A percentile compares a stretch with the other conserved stretches of the same genome.
phyloP scores from a whole-genome alignment of 2,329 filamentous ascomycete genomes.

The Fusarium zealandicum region DNA sequence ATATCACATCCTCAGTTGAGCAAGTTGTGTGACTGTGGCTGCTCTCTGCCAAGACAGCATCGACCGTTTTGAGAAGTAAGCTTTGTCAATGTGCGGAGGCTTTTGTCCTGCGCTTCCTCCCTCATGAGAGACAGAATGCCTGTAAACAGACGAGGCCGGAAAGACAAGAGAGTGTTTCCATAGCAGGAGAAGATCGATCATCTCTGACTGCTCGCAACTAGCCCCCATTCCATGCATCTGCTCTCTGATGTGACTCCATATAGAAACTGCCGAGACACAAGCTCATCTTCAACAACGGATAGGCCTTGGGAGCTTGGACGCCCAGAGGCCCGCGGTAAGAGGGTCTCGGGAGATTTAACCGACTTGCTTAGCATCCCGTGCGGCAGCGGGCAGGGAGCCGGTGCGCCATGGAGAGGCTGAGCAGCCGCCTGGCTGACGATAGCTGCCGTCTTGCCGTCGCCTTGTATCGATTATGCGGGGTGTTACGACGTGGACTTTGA shows the following conservation, averaged over 20 bases:
- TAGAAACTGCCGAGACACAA: neutral
- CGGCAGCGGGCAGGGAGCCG: neutral
- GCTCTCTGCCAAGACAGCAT: neutral
- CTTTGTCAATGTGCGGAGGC: conserved; percentile 11
- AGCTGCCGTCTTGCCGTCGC: conserved; percentile 1
- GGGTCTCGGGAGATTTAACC: neutral
- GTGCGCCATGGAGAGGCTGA: neutral
- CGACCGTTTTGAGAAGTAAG: conserved; percentile 21
- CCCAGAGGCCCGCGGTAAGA: neutral
- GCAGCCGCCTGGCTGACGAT: conserved; percentile 11
- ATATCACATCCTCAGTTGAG: neutral
- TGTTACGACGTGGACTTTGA: neutral
- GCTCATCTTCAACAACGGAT: neutral
- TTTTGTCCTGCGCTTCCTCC: neutral
- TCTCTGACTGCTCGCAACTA: neutral
- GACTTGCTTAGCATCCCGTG: neutral
- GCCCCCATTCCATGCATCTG: conserved; percentile 12
- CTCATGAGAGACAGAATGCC: neutral
- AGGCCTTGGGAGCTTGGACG: neutral
- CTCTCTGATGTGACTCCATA: neutral
- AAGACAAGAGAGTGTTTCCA: too few species aligned
- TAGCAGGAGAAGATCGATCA: neutral
- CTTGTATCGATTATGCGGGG: neutral
- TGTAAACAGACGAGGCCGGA: too few species aligned
- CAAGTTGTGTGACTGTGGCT: neutral